Evolutionary conservation across 2,329 filamentous ascomycete genomes (phyloP), one percentile per base, ranked within the genome.

Genomic region (Ophiosphaerella korrae): DNA sequence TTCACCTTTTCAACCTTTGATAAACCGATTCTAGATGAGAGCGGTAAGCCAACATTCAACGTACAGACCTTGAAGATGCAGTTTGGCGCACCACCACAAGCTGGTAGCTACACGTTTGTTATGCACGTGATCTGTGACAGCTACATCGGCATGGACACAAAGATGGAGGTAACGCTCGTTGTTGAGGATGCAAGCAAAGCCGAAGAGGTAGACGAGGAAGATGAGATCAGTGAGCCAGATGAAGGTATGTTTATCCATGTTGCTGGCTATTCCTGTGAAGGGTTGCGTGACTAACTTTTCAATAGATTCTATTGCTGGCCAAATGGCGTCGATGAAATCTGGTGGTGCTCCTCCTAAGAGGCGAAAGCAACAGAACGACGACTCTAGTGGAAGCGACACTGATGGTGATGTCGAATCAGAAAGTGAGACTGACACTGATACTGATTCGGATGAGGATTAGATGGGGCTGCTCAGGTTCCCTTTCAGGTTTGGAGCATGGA

Each of bases 1-100:
- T 97, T 96, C 74, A 91, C 89, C n/a, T 97, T 99, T 76, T 87
- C 87, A 36, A 87, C 87, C 39, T 97, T 99, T 71, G 92, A 97
- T 74, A 89, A 92, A 78, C 89, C 91, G 26, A 86, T 97, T 29
- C 89, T 94, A 58, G 86, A 89, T 62, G 86, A 85, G 35, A 82
- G 86, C 55, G 91, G 89, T 64, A 89, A 89, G 71, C 93, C 93
- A 2, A 97, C 94, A 2, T 99, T 90, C 78, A 88, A 92, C 66
- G 88, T 99, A 77, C 92, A 97, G 75, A 99, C 94, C 3, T 81
- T 97, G 67, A 97, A 96, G 81, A 93, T 95, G 73, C 91, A 97
- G 73, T 99, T 99, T 75, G 90, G 93, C 60, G 93, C 94, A 1
- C 94, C 94, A 37, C 92, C 93, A 21, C 90, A 96, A 71, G 84